Evolutionary conservation across 805 yeast genomes (phyloP).

Genomic region (Myxozyma neglecta): DNA sequence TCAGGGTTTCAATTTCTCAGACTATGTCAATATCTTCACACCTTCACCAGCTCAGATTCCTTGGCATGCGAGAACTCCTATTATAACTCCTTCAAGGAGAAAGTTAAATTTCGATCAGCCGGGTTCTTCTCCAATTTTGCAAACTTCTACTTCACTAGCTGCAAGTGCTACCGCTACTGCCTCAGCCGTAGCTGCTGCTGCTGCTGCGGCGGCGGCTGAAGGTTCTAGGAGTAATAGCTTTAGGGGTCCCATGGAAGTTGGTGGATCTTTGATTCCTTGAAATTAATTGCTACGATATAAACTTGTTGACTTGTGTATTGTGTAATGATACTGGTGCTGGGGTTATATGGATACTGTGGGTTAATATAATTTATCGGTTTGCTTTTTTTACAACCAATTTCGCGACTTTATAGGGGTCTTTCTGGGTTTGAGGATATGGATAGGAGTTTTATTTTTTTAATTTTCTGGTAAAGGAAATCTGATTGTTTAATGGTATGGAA

Average conservation of each 20-base stretch:
- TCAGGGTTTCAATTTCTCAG: conserved; percentile 69
- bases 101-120: conserved; percentile 35
- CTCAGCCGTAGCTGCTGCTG: background rate
- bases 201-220: background rate
- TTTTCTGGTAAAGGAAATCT: too few species aligned
- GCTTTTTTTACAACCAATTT: too few species aligned
- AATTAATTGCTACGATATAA: background rate
- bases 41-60: conserved; percentile 41
- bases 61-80: conserved; percentile 29
- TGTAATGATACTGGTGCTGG: background rate
- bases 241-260: conserved; percentile 14
- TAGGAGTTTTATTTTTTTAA: too few species aligned
- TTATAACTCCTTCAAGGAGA: conserved; percentile 24
- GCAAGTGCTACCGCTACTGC: background rate
- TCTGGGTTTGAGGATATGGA: too few species aligned
- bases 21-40: conserved; percentile 60
- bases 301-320: background rate
- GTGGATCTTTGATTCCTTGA: conserved; percentile 15
- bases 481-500: too few species aligned
- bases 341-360: background rate
- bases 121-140: background rate
- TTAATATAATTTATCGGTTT: too few species aligned
- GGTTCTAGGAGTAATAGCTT: background rate
- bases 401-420: too few species aligned
- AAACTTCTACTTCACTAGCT: conserved; percentile 1